Evolutionary conservation across 2,329 filamentous ascomycete species (phyloP).

Genomic region (Talaromyces verruculosus): DNA sequence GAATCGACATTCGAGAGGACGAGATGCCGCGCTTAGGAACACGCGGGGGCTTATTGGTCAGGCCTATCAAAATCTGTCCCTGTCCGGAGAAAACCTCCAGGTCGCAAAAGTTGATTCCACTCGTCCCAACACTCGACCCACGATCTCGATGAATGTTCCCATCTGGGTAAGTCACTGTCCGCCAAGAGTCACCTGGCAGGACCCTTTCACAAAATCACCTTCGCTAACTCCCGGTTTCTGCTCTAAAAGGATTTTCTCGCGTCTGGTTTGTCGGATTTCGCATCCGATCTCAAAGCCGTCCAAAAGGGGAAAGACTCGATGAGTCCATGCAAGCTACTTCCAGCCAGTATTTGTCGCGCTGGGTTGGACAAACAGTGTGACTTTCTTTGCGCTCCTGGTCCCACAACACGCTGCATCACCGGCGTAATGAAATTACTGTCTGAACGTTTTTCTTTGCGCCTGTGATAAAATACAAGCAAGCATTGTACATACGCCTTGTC

Average conservation of each 20-base stretch:
- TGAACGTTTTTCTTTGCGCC: slow-evolving; percentile 3
- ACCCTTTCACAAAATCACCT: background rate
- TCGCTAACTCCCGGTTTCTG: background rate
- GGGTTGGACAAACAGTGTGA: background rate
- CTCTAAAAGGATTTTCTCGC: background rate
- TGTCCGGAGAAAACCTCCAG: slow-evolving; percentile 11
- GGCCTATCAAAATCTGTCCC: slow-evolving; percentile 10
- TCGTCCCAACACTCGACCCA: background rate
- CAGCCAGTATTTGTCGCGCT: background rate
- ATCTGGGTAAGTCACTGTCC: background rate
- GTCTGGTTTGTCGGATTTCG: slow-evolving; percentile 14
- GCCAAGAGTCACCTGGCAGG: slow-evolving; percentile 6
- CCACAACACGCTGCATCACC: slow-evolving; percentile 7
- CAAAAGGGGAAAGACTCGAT: slow-evolving; percentile 6
- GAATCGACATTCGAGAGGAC: background rate
- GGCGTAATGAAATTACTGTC: background rate
- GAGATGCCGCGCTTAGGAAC: background rate
- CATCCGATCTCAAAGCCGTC: background rate
- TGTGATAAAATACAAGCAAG: slow-evolving; percentile 1
- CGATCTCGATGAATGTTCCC: background rate
- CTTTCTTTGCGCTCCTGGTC: background rate
- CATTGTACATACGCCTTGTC: background rate
- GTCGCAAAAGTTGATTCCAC: background rate
- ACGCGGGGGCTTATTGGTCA: background rate
- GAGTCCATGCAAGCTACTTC: background rate